Conservation (phyloP, 306 rosid genomes). For the Trichosanthes truncata region DNA sequence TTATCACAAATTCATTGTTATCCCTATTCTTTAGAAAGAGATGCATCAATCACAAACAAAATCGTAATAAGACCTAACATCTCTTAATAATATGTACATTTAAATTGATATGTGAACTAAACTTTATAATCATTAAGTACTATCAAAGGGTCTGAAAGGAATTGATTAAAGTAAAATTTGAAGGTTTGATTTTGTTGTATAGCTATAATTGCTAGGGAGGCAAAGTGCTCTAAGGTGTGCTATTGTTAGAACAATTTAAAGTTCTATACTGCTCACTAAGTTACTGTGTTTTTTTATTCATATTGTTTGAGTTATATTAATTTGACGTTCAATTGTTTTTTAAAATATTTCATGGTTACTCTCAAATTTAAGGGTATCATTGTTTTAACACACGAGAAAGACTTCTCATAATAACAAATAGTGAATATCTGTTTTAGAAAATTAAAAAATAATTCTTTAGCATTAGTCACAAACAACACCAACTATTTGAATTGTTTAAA, state of each 20-base stretch:
- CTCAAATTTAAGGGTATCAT: too few species aligned
- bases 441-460: not conserved
- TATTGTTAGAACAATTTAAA: too few species aligned
- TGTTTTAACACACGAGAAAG: too few species aligned
- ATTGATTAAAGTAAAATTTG: not conserved
- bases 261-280: too few species aligned
- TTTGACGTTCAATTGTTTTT: too few species aligned
- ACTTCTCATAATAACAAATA: not conserved
- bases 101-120: not conserved
- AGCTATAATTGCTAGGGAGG: too few species aligned
- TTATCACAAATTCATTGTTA: not conserved
- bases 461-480: not conserved
- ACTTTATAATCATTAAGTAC: not conserved
- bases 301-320: too few species aligned
- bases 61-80: not conserved
- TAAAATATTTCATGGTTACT: too few species aligned
- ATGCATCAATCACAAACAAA: not conserved
- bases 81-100: not conserved
- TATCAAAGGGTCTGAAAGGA: not conserved
- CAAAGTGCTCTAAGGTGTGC: too few species aligned
- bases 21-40: not conserved
- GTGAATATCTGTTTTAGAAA: not conserved
- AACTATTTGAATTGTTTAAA: not conserved
- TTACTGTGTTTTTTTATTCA: too few species aligned
- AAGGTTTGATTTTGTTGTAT: not conserved